Conservation (phyloP, 108 stramenopile species). For the Skeletonema marinoi region DNA sequence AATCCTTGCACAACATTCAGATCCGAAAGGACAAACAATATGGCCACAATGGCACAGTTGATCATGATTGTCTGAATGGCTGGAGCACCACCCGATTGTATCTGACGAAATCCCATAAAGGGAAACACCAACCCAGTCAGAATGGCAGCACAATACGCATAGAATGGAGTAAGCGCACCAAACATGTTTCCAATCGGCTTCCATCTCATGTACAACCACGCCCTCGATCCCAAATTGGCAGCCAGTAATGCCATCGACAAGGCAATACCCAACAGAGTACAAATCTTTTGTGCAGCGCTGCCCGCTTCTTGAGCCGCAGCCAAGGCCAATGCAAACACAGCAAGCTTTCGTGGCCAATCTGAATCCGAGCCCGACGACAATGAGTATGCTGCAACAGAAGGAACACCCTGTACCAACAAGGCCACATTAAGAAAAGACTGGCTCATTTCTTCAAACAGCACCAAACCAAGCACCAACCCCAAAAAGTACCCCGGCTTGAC, state of each 20-base stretch:
- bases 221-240: slow-evolving; percentile 72
- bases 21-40: slow-evolving; percentile 61
- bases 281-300: slow-evolving; percentile 27
- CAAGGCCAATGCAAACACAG: slow-evolving; percentile 45
- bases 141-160: slow-evolving; percentile 53
- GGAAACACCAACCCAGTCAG: slow-evolving; percentile 62
- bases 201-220: slow-evolving; percentile 71
- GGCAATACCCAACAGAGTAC: slow-evolving; percentile 55
- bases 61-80: slow-evolving; percentile 59
- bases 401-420: slow-evolving; percentile 61
- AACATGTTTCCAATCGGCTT: slow-evolving; percentile 47
- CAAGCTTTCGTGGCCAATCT: slow-evolving; percentile 64
- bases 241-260: slow-evolving; percentile 52
- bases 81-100: slow-evolving; percentile 68
- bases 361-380: slow-evolving; percentile 41
- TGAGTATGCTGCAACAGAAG: slow-evolving; percentile 59
- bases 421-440: slow-evolving; percentile 58
- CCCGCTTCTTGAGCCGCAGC: slow-evolving; percentile 37
- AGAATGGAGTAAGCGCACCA: slow-evolving; percentile 28
- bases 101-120: slow-evolving; percentile 57
- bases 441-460: slow-evolving; percentile 66
- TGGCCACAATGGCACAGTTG: slow-evolving; percentile 54
- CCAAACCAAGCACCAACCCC: slow-evolving; percentile 54
- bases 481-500: slow-evolving; percentile 53
- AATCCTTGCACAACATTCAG: slow-evolving; percentile 61